phyloP scores from a whole-genome alignment of 495 filamentous ascomycete species.

The Aspergillus cavernicola region DNA sequence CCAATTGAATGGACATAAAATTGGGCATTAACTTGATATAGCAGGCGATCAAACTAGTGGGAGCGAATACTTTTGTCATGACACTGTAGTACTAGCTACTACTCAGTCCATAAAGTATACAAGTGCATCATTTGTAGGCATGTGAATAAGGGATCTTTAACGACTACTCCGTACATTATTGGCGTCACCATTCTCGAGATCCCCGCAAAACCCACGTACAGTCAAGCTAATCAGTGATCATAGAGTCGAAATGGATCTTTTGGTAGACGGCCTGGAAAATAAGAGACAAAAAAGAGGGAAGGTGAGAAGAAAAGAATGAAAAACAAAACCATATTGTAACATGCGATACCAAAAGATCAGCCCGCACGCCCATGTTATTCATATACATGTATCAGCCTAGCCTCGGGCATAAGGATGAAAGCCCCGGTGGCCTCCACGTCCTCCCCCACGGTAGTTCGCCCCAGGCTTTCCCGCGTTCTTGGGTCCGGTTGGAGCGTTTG shows the following conservation, averaged over 20 bases:
- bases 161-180: conserved; percentile 2
- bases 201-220: background rate
- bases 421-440: conserved; percentile 69
- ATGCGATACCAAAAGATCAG: background rate
- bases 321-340: background rate
- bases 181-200: background rate
- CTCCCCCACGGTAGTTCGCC: conserved; percentile 91
- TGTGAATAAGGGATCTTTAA: background rate
- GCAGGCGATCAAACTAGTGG: too few relatives aligned
- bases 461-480: conserved; percentile 94
- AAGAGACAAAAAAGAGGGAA: background rate
- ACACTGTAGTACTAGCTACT: too few relatives aligned
- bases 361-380: background rate
- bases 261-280: background rate
- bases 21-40: conserved; percentile 1
- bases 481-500: conserved; percentile 92
- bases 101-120: too few relatives aligned
- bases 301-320: background rate
- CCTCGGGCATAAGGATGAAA: conserved; percentile 75
- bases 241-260: background rate
- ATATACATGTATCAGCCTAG: conserved; percentile 12
- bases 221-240: background rate
- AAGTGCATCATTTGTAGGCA: background rate
- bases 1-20: too few relatives aligned
- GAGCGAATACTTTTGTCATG: too few relatives aligned